These are phyloP conservation scores for Chernovozyma aurita DNA, from an alignment of 1,139 yeast genomes.

Conservation along the genomic window DNA sequence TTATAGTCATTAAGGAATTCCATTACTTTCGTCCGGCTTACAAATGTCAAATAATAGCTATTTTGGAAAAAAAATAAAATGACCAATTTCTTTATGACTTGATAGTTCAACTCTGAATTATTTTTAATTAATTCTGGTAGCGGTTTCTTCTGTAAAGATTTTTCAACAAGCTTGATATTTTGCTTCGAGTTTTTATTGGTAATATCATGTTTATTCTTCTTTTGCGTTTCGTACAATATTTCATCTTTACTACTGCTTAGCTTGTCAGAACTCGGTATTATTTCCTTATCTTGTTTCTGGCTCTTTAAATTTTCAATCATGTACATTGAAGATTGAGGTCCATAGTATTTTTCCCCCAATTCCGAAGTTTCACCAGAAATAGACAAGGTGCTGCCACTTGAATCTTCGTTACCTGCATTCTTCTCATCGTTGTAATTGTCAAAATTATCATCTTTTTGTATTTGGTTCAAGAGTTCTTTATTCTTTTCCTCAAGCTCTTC, in stretches of 20 bases:
- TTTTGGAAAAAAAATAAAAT: conserved; percentile 28
- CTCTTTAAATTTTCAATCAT: conserved; percentile 35
- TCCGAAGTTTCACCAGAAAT: conserved; percentile 23
- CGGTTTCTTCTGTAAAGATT: conserved; percentile 26
- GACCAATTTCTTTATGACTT: conserved; percentile 24
- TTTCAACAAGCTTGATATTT: conserved; percentile 15
- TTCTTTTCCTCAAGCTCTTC: not conserved
- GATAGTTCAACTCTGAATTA: conserved; percentile 20
- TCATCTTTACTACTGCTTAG: no score
- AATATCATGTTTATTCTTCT: not conserved
- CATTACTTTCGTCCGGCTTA: conserved; percentile 22
- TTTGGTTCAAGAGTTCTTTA: not conserved
- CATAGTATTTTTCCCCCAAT: conserved; percentile 41
- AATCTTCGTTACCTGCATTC: not conserved
- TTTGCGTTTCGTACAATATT: not conserved
- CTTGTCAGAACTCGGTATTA: not conserved
- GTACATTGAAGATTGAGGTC: conserved; percentile 45
- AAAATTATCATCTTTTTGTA: not conserved
- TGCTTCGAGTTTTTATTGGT: not conserved
- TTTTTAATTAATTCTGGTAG: conserved; percentile 19
- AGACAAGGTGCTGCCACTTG: no score
- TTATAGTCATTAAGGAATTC: conserved; percentile 28
- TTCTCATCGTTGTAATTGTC: not conserved
- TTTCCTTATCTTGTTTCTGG: not conserved
- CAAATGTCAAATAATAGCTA: conserved; percentile 29